Conservation (phyloP, 2,329 filamentous ascomycete species). For the Penicillium decumbens region DNA sequence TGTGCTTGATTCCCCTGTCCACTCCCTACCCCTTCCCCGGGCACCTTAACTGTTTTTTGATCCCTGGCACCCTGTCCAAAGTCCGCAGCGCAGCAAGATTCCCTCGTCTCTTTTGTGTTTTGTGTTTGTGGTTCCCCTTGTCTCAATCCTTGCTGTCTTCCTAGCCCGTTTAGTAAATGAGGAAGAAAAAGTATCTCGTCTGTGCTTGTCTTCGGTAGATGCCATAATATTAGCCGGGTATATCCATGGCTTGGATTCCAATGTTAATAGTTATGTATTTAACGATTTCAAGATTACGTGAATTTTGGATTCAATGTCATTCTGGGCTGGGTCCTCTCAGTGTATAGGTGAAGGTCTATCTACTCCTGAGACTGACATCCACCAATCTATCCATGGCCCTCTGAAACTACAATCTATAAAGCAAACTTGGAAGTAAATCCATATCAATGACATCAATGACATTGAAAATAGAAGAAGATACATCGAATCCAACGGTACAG, state of each 20-base stretch:
- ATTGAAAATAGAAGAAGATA: constrained; percentile 17
- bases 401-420: neutral
- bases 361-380: no score
- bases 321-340: no score
- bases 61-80: constrained; percentile 32
- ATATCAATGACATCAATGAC: constrained; percentile 12
- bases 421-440: neutral
- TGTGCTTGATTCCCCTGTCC: constrained; percentile 22
- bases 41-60: constrained; percentile 18
- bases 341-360: no score
- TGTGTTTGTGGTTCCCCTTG: constrained; percentile 19
- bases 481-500: constrained; percentile 17
- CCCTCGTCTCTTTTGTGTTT: constrained; percentile 36
- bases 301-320: no score
- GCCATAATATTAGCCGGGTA: neutral
- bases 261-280: no score
- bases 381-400: no score
- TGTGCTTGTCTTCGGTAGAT: neutral
- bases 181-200: constrained; percentile 28
- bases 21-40: constrained; percentile 19
- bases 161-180: constrained; percentile 31
- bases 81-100: constrained; percentile 41
- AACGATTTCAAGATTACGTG: no score
- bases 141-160: constrained; percentile 26
- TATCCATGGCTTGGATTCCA: no score